Evolutionary conservation across 1,284 basidiomycete genomes (phyloP), one percentile per base, ranked within the genome.

Genomic region (Cutaneotrichosporon arboriforme): DNA sequence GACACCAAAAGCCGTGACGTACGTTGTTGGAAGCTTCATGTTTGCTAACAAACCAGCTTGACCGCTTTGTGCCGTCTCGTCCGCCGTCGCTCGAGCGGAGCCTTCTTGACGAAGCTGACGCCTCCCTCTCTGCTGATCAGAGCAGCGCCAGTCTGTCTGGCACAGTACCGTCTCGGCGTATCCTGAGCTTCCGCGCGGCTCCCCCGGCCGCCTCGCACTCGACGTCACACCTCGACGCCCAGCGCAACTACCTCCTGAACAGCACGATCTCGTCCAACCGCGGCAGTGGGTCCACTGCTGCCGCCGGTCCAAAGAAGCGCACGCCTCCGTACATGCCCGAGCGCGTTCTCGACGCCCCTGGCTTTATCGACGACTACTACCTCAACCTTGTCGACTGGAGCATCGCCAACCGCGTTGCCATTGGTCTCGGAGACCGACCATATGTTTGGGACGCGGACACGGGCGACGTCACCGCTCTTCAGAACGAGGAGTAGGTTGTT

Each of bases 341-440:
- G 65, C 82, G 90, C 21, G 90, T 97, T 2, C 80, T 99, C 12
- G 96, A 98, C 66, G 96, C 96, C 0, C 92, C 93, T 0, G 90
- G 89, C 1, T 87, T 97, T 78, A 82, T 88, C 38, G 91, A 97
- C 63, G 96, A 99, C 75, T 98, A 96, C 74, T 98, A 99, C 72
- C 84, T 97, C 65, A 98, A 98, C 72, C 79, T 98, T 34, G 76
- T 97, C 52, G 83, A 86, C 40, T 99, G 94, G 94, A 88, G 87
- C 35, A 80, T 80, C 31, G 82, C 83, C 54, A 97, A 98, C 74
- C 78, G 86, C 33, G 83, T 97, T 4, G 90, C 88, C 1, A 91
- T 97, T 54, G 92, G 88, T 0, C 81, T 97, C 4, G 87, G 84
- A 26, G 83, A 85, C 40, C 80, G 81, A 46, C 87, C 87, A 0